Conservation (phyloP, 305 asterid species). For the Plantago coronopus region DNA sequence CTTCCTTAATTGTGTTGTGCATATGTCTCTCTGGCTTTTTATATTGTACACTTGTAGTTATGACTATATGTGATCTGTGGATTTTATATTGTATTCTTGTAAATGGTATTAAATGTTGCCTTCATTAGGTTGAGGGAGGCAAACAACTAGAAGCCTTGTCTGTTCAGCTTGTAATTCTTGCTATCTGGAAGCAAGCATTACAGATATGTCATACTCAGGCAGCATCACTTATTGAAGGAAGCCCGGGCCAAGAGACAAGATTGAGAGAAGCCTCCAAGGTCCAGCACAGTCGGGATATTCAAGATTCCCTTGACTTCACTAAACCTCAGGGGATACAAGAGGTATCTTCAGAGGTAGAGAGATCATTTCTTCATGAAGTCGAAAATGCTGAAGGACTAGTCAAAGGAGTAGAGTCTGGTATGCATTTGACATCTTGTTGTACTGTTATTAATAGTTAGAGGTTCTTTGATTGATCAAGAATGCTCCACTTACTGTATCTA, state of each 20-base stretch:
- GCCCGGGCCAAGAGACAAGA: conserved; percentile 39
- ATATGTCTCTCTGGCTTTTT: conserved; percentile 7
- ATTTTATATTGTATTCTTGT: conserved; percentile 12
- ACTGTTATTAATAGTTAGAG: conserved; percentile 8
- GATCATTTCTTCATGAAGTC: conserved; percentile 72
- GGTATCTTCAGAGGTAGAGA: conserved; percentile 53
- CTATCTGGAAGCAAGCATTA: conserved; percentile 89
- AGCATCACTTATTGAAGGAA: conserved; percentile 57
- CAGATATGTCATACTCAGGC: conserved; percentile 72
- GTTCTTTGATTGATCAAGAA: conserved; percentile 12
- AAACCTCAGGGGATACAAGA: conserved; percentile 35
- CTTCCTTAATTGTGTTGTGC: neutral
- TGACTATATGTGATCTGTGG: too few relatives aligned
- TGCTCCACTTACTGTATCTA: conserved; percentile 7
- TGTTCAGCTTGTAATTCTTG: conserved; percentile 76
- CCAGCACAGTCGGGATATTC: conserved; percentile 29
- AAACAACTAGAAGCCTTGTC: conserved; percentile 77
- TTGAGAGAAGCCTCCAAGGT: conserved; percentile 31
- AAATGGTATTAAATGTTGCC: conserved; percentile 14
- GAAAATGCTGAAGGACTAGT: conserved; percentile 78
- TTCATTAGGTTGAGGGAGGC: conserved; percentile 51
- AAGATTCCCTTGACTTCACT: conserved; percentile 36
- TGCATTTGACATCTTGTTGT: conserved; percentile 14
- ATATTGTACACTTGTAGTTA: too few relatives aligned
- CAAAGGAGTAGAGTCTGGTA: conserved; percentile 72